Base-by-base conservation (phyloP, 306 rosid genomes). In the Ormosia emarginata region DNA sequence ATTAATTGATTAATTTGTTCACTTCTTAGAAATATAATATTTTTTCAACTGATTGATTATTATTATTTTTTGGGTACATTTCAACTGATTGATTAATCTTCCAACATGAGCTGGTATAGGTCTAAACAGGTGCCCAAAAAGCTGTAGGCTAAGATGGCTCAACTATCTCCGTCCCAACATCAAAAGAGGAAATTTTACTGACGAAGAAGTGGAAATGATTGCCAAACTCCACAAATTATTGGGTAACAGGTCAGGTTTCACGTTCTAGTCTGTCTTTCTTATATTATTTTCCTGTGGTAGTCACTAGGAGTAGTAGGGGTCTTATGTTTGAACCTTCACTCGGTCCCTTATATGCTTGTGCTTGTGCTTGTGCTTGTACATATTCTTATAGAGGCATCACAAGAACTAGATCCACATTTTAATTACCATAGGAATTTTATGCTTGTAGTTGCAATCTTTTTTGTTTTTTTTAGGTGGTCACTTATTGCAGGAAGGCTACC, bases 161-260 rank as follows among this genome's bases (percentile, higher is more conserved):
- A 90, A 90, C 77, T 90, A 90, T 71, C 90, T 90, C 15, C 92
- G 90, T 62, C 94, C 94, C 1, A 85, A 90, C 69, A 87, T 90
- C 79, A 88, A 87, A 74, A 81, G 94, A 83, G 94, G 94, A 46
- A 83, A 66, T 39, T 90, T 88, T 85, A 84, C 85, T 7, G 84
- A 79, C 14, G 86, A 90, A 40, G 94, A 90, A 88, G 90, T 88
- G 12, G 85, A 87, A 33, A 85, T 87, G 84, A 90, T 90, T 74
- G 59, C 88, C 66, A 85, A 85, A 79, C 92, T 90, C 77, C 94
- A 90, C 76, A 87, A 70, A 72, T 80, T 83, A 59, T 59, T 90
- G 15, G 94, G 94, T 62, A 90, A 90, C 61, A 90, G 91, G 94
- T 82, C 55, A 82, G 75, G 62, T 68, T 58, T 40, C 3, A 67